A percentile compares a stretch with the other conserved stretches of the same genome.
These are phyloP conservation scores for Penicillium manginii DNA, from an alignment of 495 filamentous ascomycete species.

Conservation along the genomic window DNA sequence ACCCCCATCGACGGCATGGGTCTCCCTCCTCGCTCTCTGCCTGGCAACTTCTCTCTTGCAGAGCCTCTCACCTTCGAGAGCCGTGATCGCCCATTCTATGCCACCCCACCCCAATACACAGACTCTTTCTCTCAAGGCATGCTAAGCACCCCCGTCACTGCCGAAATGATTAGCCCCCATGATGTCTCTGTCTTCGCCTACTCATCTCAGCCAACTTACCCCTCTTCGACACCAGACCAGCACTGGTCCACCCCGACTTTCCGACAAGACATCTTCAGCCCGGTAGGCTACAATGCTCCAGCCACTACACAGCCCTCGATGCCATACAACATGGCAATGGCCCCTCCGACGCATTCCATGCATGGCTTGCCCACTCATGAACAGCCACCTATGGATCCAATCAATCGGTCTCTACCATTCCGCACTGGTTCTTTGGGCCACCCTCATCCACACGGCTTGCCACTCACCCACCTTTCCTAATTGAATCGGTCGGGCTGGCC, in stretches of 20 bases:
- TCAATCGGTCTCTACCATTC: slow-evolving; percentile 30
- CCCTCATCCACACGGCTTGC: slow-evolving; percentile 36
- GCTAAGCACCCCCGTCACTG: slow-evolving; percentile 36
- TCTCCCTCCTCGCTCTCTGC: slow-evolving; percentile 18
- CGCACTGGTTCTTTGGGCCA: slow-evolving; percentile 41
- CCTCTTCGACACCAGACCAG: slow-evolving; percentile 30
- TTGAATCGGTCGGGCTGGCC: slow-evolving; percentile 27
- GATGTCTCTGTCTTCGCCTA: slow-evolving; percentile 42
- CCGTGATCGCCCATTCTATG: slow-evolving; percentile 38
- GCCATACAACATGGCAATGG: slow-evolving; percentile 40
- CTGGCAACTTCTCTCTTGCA: slow-evolving; percentile 34
- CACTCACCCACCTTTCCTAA: slow-evolving; percentile 29
- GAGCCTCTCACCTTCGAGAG: slow-evolving; percentile 41
- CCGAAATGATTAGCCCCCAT: slow-evolving; percentile 37
- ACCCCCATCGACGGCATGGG: slow-evolving; percentile 34
- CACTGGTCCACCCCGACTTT: slow-evolving; percentile 41
- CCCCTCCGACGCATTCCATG: slow-evolving; percentile 26
- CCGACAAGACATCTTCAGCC: slow-evolving; percentile 45
- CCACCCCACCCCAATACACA: slow-evolving; percentile 36
- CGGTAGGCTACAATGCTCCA: slow-evolving; percentile 38
- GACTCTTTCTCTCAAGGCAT: slow-evolving; percentile 40
- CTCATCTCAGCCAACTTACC: slow-evolving; percentile 30
- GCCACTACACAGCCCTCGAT: slow-evolving; percentile 25
- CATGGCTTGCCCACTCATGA: slow-evolving; percentile 36
- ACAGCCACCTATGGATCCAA: slow-evolving; percentile 24